phyloP scores from a whole-genome alignment of 1,284 basidiomycete genomes.

The Cryptococcus sp. region DNA sequence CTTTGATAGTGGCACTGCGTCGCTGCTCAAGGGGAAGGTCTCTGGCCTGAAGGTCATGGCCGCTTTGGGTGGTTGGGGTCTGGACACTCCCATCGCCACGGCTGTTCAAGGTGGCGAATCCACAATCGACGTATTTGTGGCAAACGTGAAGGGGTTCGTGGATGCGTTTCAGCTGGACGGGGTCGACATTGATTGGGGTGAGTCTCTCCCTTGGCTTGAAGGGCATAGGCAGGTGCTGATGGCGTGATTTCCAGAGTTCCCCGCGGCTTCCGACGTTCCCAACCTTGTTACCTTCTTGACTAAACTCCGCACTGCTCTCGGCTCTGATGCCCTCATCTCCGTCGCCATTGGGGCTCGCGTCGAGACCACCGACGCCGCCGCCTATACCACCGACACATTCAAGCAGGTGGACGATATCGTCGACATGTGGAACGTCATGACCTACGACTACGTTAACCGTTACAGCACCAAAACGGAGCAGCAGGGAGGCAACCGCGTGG shows the following conservation, averaged over 20 bases:
- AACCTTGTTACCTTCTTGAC: conserved; percentile 14
- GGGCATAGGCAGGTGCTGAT: not conserved
- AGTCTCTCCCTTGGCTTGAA: conserved; percentile 1
- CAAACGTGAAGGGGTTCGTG: conserved; percentile 9
- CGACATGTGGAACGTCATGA: conserved; percentile 36
- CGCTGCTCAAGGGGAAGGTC: conserved; percentile 5
- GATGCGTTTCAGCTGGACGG: conserved; percentile 22
- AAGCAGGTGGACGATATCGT: conserved; percentile 16
- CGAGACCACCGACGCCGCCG: conserved; percentile 8
- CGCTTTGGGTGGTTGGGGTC: conserved; percentile 30
- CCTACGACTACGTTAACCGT: conserved; percentile 27
- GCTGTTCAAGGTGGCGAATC: conserved; percentile 8
- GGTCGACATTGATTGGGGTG: conserved; percentile 35
- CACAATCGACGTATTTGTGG: conserved; percentile 12
- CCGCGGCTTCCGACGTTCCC: conserved; percentile 3
- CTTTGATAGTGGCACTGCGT: conserved; percentile 1
- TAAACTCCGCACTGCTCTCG: conserved; percentile 11
- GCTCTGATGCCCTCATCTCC: conserved; percentile 14
- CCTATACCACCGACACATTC: conserved; percentile 14
- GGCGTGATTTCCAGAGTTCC: conserved; percentile 8
- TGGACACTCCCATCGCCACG: conserved; percentile 12
- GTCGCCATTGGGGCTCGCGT: conserved; percentile 18
- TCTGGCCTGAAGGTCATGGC: conserved; percentile 21
- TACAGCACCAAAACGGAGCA: conserved; percentile 20
- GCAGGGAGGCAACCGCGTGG: conserved; percentile 21